Evolutionary conservation across 1,139 yeast species (phyloP), one percentile per base, ranked within the genome.

Genomic region (Candida freyschussii): DNA sequence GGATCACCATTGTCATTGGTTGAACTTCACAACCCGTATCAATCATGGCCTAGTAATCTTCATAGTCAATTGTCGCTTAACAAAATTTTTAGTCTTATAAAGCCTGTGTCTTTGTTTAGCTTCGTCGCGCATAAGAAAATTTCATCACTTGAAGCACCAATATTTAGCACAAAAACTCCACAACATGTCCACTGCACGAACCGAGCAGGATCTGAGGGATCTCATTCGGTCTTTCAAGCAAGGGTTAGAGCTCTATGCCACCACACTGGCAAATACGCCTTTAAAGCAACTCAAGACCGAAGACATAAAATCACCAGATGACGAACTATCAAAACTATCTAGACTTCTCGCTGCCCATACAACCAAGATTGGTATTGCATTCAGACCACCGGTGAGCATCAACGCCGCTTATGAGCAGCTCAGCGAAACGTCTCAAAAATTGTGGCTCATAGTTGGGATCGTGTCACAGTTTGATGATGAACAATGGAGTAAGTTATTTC

Each of bases 361-460:
- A 2, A 84, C 95, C 4, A 84, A 83, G 55, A 65, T 82, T 4
- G 95, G 94, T 6, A 75, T 85, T 24, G 72, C 85, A 1, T 80
- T 78, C 57, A 75, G 78, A 46, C 83, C 87, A 1, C 75, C 75
- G 6, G 69, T 65, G 40, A 42, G 69, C 43, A 48, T 60, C 29
- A 64, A 59, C 12, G 75, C 85, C 0, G 79, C 82, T 1, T 67
- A 58, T 42, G 62, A 60, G 18, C 78, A 82, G 22, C 45, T 78
- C 9, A 70, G 67, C 38, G 72, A 72, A 25, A 37, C 42, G 0
- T 41, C 50, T 1, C 26, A 37, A 13, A 35, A 43, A 22, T 37
- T 47, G 32, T 23, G 44, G 11, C 23, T 43, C 8, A 22, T 50
- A 12, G 36, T 47, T 11, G 32, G 45, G 6, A 29, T 44, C 6